Evolutionary conservation across 2,329 filamentous ascomycete species (phyloP).

Genomic region (Thyridium curvatum): DNA sequence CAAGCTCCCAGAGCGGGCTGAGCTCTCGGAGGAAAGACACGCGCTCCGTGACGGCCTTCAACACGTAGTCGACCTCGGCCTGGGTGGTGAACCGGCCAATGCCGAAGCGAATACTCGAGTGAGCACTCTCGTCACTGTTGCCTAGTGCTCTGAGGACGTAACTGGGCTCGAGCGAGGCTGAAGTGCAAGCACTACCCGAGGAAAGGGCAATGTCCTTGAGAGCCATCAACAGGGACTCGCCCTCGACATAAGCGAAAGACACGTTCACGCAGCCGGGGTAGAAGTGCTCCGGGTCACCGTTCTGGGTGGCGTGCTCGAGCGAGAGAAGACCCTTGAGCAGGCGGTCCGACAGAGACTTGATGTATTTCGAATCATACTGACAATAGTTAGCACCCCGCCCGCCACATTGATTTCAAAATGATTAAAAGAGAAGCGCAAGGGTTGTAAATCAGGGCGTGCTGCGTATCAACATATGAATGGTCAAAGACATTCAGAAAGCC

Average conservation of each 20-base stretch:
- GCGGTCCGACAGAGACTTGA: constrained; percentile 76
- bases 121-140: constrained; percentile 94
- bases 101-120: constrained; percentile 95
- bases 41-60: constrained; percentile 86
- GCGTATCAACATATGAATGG: constrained; percentile 54
- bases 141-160: constrained; percentile 93
- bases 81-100: constrained; percentile 97
- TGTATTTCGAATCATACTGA: constrained; percentile 86
- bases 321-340: constrained; percentile 75
- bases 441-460: constrained; percentile 57
- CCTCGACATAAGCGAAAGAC: constrained; percentile 97
- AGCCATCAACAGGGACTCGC: constrained; percentile 96
- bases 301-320: constrained; percentile 88
- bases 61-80: constrained; percentile 90
- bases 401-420: neutral
- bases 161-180: constrained; percentile 90
- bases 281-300: constrained; percentile 75
- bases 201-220: constrained; percentile 96
- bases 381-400: constrained; percentile 12
- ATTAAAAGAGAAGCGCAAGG: constrained; percentile 4
- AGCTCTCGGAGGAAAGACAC: constrained; percentile 91
- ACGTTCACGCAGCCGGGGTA: constrained; percentile 98
- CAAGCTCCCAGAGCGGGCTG: constrained; percentile 93
- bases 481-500: constrained; percentile 76
- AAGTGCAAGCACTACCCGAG: constrained; percentile 94